Conservation (phyloP, 208 protist species). For the Lotmaria passim region DNA sequence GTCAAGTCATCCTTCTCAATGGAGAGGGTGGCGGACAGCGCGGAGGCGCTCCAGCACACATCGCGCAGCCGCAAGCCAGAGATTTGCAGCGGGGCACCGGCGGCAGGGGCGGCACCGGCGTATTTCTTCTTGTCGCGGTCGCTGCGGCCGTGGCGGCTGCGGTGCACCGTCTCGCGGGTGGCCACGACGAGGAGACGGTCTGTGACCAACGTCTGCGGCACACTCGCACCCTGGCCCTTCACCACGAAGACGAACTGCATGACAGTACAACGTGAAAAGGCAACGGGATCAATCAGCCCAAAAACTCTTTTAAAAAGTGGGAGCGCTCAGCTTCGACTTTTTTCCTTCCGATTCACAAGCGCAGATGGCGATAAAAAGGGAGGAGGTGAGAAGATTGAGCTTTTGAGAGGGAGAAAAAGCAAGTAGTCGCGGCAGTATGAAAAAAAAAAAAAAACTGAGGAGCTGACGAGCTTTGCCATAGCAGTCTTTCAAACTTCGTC, state of each 20-base stretch:
- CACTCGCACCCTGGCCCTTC: conserved; percentile 5
- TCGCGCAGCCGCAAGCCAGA: conserved; percentile 26
- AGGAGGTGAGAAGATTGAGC: neutral
- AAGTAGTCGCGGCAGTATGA: neutral
- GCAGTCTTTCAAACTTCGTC: no score
- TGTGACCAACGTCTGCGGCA: conserved; percentile 22
- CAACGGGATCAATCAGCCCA: neutral
- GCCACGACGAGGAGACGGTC: conserved; percentile 35
- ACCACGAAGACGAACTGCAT: conserved; percentile 40
- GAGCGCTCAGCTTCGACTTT: no score
- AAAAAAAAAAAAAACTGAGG: no score
- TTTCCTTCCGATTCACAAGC: no score
- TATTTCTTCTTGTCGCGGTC: conserved; percentile 19
- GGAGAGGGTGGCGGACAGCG: conserved; percentile 19
- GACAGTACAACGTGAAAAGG: neutral
- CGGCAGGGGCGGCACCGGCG: neutral
- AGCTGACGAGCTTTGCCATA: neutral
- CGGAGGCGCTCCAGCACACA: conserved; percentile 25
- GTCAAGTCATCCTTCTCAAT: conserved; percentile 19
- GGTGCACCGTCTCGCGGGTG: conserved; percentile 28
- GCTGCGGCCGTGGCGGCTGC: conserved; percentile 14
- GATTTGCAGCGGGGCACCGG: conserved; percentile 21
- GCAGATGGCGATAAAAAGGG: no score
- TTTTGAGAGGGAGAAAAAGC: neutral
- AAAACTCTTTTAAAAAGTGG: no score